These are phyloP conservation scores for Aspergillus cavernicola DNA, from an alignment of 495 filamentous ascomycete genomes.

Conservation along the genomic window DNA sequence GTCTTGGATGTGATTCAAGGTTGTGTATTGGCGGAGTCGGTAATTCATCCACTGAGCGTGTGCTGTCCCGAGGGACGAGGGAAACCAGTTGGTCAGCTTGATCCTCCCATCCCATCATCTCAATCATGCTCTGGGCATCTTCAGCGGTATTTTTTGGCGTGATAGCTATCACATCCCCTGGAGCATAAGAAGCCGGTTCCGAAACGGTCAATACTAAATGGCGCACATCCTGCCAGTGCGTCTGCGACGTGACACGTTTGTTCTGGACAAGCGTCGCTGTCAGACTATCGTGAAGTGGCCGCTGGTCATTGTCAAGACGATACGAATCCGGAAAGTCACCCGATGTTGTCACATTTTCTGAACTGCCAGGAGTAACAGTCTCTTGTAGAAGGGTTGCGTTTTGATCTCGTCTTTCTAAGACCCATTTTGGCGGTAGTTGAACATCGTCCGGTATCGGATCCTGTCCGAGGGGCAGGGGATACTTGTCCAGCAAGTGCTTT, in stretches of 20 bases:
- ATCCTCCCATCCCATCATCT: conserved; percentile 68
- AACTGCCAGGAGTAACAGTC: not conserved
- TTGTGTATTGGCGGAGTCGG: conserved; percentile 41
- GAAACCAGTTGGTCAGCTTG: conserved; percentile 63
- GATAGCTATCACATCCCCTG: conserved; percentile 74
- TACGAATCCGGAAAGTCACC: conserved; percentile 24
- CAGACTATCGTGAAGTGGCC: conserved; percentile 51
- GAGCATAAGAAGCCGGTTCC: conserved; percentile 44
- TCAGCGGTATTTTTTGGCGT: conserved; percentile 80
- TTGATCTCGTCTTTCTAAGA: conserved; percentile 47
- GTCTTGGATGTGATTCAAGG: conserved; percentile 35
- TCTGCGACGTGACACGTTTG: conserved; percentile 64
- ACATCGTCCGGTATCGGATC: conserved; percentile 71
- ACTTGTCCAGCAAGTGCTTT: conserved; percentile 57
- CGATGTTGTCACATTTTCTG: not conserved
- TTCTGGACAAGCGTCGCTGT: conserved; percentile 50
- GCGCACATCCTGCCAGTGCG: conserved; percentile 94
- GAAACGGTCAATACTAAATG: conserved; percentile 58
- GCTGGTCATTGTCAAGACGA: conserved; percentile 43
- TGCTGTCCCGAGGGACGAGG: conserved; percentile 36
- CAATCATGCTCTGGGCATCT: conserved; percentile 72
- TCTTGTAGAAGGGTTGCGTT: not conserved
- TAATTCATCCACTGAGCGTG: conserved; percentile 17
- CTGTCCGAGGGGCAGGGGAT: conserved; percentile 63
- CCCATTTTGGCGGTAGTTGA: conserved; percentile 75